Percentiles rank a stretch among this genome's conserved stretches.
Evolutionary conservation across 1,284 basidiomycete species (phyloP).

Genomic region (Vanrija sp.): DNA sequence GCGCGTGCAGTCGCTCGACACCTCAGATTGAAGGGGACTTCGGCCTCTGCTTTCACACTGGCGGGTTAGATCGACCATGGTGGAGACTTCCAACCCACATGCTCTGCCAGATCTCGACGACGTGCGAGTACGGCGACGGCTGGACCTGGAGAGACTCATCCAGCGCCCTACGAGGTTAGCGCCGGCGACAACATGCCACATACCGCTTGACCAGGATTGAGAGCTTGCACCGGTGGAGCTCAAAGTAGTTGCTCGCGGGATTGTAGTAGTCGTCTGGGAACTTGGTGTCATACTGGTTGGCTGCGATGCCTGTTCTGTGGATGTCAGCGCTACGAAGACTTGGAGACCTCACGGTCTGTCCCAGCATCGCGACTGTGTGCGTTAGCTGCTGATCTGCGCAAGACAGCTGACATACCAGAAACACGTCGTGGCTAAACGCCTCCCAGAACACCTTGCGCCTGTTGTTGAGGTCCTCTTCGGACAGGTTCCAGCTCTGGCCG

Average conservation of each 20-base stretch:
- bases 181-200: background rate
- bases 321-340: background rate
- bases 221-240: slow-evolving; percentile 3
- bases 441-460: slow-evolving; percentile 35
- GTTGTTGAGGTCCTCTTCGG: slow-evolving; percentile 14
- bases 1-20: slow-evolving; percentile 23
- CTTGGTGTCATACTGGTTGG: slow-evolving; percentile 3
- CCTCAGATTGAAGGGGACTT: slow-evolving; percentile 23
- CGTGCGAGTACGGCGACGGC: background rate
- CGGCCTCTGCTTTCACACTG: background rate
- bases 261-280: slow-evolving; percentile 1
- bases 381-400: background rate
- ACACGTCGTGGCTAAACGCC: slow-evolving; percentile 24
- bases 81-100: background rate
- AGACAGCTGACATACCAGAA: slow-evolving; percentile 11
- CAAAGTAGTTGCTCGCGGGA: background rate
- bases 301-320: background rate
- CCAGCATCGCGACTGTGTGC: slow-evolving; percentile 1
- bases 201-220: slow-evolving; percentile 1
- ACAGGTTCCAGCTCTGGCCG: slow-evolving; percentile 21
- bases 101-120: slow-evolving; percentile 5
- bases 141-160: background rate
- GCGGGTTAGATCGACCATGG: background rate
- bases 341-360: background rate
- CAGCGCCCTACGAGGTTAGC: background rate